phyloP scores from a whole-genome alignment of 257 asterid species.

The Ophiorrhiza pumila region DNA sequence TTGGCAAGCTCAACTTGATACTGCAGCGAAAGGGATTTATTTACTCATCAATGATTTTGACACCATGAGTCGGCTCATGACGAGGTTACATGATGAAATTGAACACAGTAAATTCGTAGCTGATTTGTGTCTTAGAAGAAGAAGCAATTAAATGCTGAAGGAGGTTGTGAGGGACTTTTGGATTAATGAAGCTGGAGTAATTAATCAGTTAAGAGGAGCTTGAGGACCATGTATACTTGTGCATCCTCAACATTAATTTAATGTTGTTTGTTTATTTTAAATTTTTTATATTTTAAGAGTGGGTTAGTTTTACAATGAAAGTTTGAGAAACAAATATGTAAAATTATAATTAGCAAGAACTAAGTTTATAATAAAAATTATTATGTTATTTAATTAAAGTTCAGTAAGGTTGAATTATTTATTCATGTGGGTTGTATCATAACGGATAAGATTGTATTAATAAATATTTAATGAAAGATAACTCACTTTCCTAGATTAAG shows the following conservation, averaged over 20 bases:
- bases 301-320: too few relatives aligned
- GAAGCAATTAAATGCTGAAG: constrained; percentile 45
- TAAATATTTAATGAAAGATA: too few relatives aligned
- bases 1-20: constrained; percentile 49
- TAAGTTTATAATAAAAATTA: too few relatives aligned
- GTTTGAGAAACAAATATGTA: too few relatives aligned
- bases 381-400: too few relatives aligned
- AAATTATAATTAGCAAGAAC: too few relatives aligned
- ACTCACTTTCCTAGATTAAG: too few relatives aligned
- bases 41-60: constrained; percentile 60
- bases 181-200: constrained; percentile 30
- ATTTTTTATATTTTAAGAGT: too few relatives aligned
- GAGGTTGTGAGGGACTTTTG: constrained; percentile 45
- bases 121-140: constrained; percentile 38
- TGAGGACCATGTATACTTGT: constrained; percentile 58
- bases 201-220: constrained; percentile 59
- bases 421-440: too few relatives aligned
- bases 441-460: too few relatives aligned
- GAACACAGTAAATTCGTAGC: constrained; percentile 53
- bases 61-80: constrained; percentile 47
- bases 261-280: too few relatives aligned
- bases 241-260: constrained; percentile 59
- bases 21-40: constrained; percentile 64
- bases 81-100: constrained; percentile 45
- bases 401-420: too few relatives aligned